Evolutionary conservation across 805 yeast genomes (phyloP).

Genomic region (Candida taoyuanica): DNA sequence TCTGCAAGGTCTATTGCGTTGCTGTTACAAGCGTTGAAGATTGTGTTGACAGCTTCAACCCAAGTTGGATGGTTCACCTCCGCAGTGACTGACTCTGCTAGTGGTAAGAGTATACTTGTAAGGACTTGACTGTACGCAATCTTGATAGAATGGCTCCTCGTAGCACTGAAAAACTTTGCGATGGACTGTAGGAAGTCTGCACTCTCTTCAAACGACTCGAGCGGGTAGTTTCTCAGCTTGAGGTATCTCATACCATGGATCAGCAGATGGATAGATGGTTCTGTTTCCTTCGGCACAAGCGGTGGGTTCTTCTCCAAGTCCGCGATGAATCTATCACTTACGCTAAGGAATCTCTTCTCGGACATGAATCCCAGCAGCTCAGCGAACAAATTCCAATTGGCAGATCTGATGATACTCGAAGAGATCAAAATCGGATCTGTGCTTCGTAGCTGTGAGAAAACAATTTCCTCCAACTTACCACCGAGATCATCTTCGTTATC

Average conservation of each 20-base stretch:
- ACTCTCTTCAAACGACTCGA: slow-evolving; percentile 87
- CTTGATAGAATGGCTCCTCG: slow-evolving; percentile 61
- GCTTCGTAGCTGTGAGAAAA: slow-evolving; percentile 80
- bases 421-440: slow-evolving; percentile 75
- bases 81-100: slow-evolving; percentile 84
- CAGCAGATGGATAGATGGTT: slow-evolving; percentile 63
- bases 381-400: slow-evolving; percentile 93
- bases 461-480: slow-evolving; percentile 85
- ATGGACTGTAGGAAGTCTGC: slow-evolving; percentile 86
- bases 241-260: slow-evolving; percentile 91
- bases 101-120: slow-evolving; percentile 66
- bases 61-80: slow-evolving; percentile 96
- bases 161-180: slow-evolving; percentile 70
- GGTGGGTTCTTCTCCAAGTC: slow-evolving; percentile 81
- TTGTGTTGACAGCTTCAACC: slow-evolving; percentile 71
- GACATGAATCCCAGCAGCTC: slow-evolving; percentile 89
- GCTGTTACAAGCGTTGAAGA: slow-evolving; percentile 47
- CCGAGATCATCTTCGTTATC: slow-evolving; percentile 73
- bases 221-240: slow-evolving; percentile 73
- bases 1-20: slow-evolving; percentile 40
- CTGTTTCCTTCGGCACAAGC: slow-evolving; percentile 42
- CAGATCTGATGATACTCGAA: slow-evolving; percentile 70
- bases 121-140: slow-evolving; percentile 84
- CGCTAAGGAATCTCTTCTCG: slow-evolving; percentile 73
- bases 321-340: slow-evolving; percentile 89